A percentile compares a stretch with the other conserved stretches of the same genome.
Evolutionary conservation across 352 stramenopile genomes (phyloP).

Genomic region (Phytophthora parvispora): DNA sequence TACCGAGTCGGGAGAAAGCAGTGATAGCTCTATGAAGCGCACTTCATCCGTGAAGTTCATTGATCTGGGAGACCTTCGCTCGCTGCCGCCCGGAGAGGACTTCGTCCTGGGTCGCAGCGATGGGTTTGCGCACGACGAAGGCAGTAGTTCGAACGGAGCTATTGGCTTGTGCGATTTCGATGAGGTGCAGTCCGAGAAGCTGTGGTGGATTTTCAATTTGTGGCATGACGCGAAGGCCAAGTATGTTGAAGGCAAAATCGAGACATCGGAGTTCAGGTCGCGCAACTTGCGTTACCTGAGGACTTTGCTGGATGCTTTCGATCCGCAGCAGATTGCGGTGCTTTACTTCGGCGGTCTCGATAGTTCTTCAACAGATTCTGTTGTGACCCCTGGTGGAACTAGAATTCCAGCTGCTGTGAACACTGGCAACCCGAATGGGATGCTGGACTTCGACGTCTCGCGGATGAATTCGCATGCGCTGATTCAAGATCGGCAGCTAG

Average conservation of each 20-base stretch:
- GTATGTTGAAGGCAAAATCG: slow-evolving; percentile 79
- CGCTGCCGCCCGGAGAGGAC: slow-evolving; percentile 44
- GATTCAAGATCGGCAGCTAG: slow-evolving; percentile 72
- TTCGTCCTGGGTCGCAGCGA: slow-evolving; percentile 34
- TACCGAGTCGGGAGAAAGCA: slow-evolving; percentile 25
- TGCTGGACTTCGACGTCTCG: slow-evolving; percentile 82
- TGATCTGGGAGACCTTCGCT: slow-evolving; percentile 67
- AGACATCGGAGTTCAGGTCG: slow-evolving; percentile 70
- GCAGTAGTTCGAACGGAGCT: slow-evolving; percentile 58
- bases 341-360: slow-evolving; percentile 54
- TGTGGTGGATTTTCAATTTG: slow-evolving; percentile 89
- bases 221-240: slow-evolving; percentile 74
- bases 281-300: slow-evolving; percentile 79
- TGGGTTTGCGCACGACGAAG: slow-evolving; percentile 53
- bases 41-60: slow-evolving; percentile 60
- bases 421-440: slow-evolving; percentile 47
- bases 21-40: slow-evolving; percentile 33
- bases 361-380: slow-evolving; percentile 28
- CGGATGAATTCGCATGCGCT: slow-evolving; percentile 83
- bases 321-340: slow-evolving; percentile 84
- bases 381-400: slow-evolving; percentile 35
- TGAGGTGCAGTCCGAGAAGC: slow-evolving; percentile 80
- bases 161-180: slow-evolving; percentile 86
- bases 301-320: slow-evolving; percentile 78
- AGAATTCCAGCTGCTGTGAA: slow-evolving; percentile 22